Conservation (phyloP, 2,329 filamentous ascomycete species). For the Aureobasidium sp. region DNA sequence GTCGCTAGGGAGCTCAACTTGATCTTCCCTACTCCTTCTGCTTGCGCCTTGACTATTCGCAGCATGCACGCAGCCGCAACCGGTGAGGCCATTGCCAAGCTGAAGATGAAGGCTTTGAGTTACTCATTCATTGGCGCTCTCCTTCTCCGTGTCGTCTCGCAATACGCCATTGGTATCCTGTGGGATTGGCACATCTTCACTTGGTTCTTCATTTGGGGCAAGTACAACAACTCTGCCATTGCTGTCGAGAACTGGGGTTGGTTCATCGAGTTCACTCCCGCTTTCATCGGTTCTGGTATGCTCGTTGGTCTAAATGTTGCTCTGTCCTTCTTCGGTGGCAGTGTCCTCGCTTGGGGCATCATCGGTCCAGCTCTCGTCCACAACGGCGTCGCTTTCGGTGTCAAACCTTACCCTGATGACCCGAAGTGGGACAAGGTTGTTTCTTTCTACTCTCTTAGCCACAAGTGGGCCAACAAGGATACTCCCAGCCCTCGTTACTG, state of each 20-base stretch:
- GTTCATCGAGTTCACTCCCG: constrained; percentile 53
- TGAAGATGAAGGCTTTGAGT: constrained; percentile 50
- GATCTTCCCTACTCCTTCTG: constrained; percentile 53
- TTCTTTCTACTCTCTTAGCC: constrained; percentile 35
- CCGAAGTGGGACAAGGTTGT: constrained; percentile 40
- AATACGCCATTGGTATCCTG: constrained; percentile 55
- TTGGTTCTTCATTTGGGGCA: constrained; percentile 42
- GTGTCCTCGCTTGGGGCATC: constrained; percentile 49
- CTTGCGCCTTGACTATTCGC: constrained; percentile 54
- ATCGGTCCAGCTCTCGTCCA: constrained; percentile 51
- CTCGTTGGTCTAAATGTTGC: constrained; percentile 52
- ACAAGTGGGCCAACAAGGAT: constrained; percentile 33
- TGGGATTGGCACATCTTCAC: constrained; percentile 36
- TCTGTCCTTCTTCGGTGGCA: constrained; percentile 51
- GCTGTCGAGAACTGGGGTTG: constrained; percentile 55
- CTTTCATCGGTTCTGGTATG: constrained; percentile 54
- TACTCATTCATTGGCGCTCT: constrained; percentile 45
- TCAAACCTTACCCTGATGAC: constrained; percentile 25
- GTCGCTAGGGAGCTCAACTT: constrained; percentile 52
- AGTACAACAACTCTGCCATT: constrained; percentile 44
- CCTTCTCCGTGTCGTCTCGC: constrained; percentile 46
- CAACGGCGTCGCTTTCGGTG: constrained; percentile 36
- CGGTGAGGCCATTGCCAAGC: constrained; percentile 46
- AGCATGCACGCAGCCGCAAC: constrained; percentile 52
- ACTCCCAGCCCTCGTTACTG: constrained; percentile 45